Conservation (phyloP, 2,329 filamentous ascomycete genomes). For the Blastomyces silverae region DNA sequence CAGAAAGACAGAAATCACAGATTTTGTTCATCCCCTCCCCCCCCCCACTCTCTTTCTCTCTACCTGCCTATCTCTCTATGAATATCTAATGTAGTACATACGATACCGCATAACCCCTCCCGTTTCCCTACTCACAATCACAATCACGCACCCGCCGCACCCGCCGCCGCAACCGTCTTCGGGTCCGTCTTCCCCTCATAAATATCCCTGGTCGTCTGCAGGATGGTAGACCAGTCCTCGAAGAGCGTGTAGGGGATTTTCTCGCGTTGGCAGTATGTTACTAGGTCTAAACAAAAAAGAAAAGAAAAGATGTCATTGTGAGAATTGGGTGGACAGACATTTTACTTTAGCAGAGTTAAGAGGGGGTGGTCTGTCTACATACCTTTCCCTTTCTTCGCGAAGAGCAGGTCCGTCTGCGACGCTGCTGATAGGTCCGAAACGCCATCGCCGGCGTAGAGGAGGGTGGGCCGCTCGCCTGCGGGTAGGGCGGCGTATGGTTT, state of each 20-base stretch:
- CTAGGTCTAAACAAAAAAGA: constrained; percentile 56
- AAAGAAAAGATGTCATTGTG: no score
- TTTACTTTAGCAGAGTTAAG: constrained; percentile 1
- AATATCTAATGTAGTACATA: no score
- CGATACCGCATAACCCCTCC: no score
- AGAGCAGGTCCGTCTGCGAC: constrained; percentile 84
- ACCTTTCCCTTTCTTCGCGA: constrained; percentile 87
- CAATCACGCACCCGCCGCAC: not conserved
- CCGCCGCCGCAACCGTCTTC: constrained; percentile 14
- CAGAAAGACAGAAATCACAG: no score
- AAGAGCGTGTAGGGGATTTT: constrained; percentile 84
- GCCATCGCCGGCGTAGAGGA: constrained; percentile 94
- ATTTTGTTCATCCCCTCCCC: no score
- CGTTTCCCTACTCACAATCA: not conserved
- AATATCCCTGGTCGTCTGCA: constrained; percentile 68
- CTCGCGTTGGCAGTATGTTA: constrained; percentile 77
- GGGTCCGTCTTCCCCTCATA: constrained; percentile 53
- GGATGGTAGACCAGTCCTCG: constrained; percentile 73
- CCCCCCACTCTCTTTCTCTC: no score
- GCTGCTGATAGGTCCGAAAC: constrained; percentile 90
- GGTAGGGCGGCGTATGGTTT: constrained; percentile 70
- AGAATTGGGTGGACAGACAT: no score
- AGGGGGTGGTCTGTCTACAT: constrained; percentile 27
- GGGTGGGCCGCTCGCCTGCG: constrained; percentile 60
- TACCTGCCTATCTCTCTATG: not conserved